Percentiles rank a stretch among this genome's conserved stretches.
phyloP scores from a whole-genome alignment of 805 yeast genomes.

The Metschnikowia chrysomelidarum region DNA sequence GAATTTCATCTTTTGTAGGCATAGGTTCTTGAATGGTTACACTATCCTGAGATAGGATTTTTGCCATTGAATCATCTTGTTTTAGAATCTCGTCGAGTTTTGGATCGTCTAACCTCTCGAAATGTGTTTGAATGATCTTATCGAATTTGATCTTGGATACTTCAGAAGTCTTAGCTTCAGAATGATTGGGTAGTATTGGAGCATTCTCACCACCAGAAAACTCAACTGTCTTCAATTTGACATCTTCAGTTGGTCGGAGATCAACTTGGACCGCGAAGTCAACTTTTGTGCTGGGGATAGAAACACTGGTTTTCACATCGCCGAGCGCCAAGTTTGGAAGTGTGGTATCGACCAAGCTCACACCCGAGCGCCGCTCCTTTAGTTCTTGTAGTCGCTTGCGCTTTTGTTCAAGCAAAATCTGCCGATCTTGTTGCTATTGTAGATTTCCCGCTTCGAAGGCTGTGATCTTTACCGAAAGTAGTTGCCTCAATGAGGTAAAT shows the following conservation, averaged over 20 bases:
- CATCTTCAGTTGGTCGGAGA: slow-evolving; percentile 6
- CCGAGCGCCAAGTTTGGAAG: slow-evolving; percentile 5
- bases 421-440: slow-evolving; percentile 25
- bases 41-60: not conserved
- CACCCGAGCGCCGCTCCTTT: slow-evolving; percentile 23
- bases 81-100: not conserved
- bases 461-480: too few species aligned
- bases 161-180: not conserved
- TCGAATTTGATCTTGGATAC: slow-evolving; percentile 16
- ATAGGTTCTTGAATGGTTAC: not conserved
- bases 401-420: slow-evolving; percentile 38
- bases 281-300: slow-evolving; percentile 14
- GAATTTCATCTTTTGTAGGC: not conserved
- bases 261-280: slow-evolving; percentile 33
- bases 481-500: too few species aligned
- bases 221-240: not conserved
- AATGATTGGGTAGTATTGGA: too few species aligned
- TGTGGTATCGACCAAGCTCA: slow-evolving; percentile 14
- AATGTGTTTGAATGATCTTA: slow-evolving; percentile 25
- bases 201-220: not conserved
- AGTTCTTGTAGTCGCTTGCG: slow-evolving; percentile 33
- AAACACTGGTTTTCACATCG: not conserved
- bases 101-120: slow-evolving; percentile 5
- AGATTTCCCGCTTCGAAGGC: not conserved
- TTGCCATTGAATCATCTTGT: too few species aligned